Evolutionary conservation across 2,329 filamentous ascomycete genomes (phyloP).

Genomic region (Arthrobotrys iridis): DNA sequence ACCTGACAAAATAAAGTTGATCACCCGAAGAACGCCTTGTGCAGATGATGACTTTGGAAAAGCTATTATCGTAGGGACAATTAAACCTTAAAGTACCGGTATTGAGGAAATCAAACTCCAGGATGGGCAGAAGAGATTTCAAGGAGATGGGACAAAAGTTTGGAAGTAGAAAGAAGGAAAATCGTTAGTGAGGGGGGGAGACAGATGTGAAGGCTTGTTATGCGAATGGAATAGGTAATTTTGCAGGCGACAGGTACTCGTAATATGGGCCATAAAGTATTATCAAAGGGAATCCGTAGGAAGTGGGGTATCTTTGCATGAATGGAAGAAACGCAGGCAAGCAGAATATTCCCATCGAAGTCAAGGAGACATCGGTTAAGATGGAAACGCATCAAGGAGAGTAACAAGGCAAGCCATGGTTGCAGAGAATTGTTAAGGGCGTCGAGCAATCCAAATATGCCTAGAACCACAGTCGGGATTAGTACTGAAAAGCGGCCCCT

Average conservation of each 20-base stretch:
- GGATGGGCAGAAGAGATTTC: constrained; percentile 7
- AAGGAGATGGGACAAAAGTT: constrained; percentile 16
- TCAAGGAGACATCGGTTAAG: constrained; percentile 5
- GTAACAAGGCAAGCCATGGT: constrained; percentile 19
- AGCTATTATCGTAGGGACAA: constrained; percentile 44
- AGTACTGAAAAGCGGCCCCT: neutral
- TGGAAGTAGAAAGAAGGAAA: constrained; percentile 27
- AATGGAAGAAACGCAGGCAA: constrained; percentile 41
- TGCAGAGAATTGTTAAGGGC: constrained; percentile 52
- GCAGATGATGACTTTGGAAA: constrained; percentile 50
- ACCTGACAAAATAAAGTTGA: constrained; percentile 25
- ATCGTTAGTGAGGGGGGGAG: constrained; percentile 19
- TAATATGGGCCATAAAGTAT: constrained; percentile 46
- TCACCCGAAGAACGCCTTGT: constrained; percentile 42
- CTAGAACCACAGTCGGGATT: constrained; percentile 52
- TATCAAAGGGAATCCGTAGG: constrained; percentile 48
- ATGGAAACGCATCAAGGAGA: constrained; percentile 14
- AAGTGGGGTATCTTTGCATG: constrained; percentile 50
- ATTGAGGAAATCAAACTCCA: constrained; percentile 52
- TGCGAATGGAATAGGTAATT: constrained; percentile 7
- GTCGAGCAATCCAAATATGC: constrained; percentile 60
- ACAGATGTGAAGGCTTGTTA: neutral
- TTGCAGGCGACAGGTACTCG: constrained; percentile 26
- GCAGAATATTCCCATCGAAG: constrained; percentile 35
- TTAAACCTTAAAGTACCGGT: constrained; percentile 51